phyloP scores from a whole-genome alignment of 305 asterid species.

The Striga hermonthica region DNA sequence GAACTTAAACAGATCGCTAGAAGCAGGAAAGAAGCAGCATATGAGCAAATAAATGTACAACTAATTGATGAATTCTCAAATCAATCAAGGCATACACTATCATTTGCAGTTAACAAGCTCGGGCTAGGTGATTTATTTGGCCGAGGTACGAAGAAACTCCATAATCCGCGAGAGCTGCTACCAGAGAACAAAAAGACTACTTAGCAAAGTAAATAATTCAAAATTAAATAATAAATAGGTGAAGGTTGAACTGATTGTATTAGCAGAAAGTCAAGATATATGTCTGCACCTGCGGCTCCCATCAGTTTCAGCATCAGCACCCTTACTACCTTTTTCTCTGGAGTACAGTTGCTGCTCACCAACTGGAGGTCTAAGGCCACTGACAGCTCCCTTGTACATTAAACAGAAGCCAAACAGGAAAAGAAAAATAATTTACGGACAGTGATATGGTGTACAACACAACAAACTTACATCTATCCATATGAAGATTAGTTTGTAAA shows the following conservation, averaged over 20 bases:
- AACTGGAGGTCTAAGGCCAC: conserved; percentile 44
- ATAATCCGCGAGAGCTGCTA: conserved; percentile 60
- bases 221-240: conserved; percentile 10
- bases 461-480: conserved; percentile 21
- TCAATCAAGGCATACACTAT: conserved; percentile 46
- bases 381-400: conserved; percentile 54
- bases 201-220: conserved; percentile 20
- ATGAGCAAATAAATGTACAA: conserved; percentile 26
- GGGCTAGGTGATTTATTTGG: conserved; percentile 49
- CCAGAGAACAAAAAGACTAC: conserved; percentile 34
- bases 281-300: conserved; percentile 53
- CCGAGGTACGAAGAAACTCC: conserved; percentile 58
- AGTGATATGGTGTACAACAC: conserved; percentile 24
- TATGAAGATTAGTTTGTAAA: conserved; percentile 13
- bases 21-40: conserved; percentile 24
- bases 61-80: conserved; percentile 19
- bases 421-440: conserved; percentile 22
- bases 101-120: conserved; percentile 43
- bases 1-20: conserved; percentile 22
- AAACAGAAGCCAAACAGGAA: conserved; percentile 30
- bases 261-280: conserved; percentile 21
- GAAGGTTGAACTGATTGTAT: conserved; percentile 4
- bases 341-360: conserved; percentile 43
- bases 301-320: conserved; percentile 43
- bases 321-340: conserved; percentile 39